Evolutionary conservation across 257 asterid species (phyloP).

Genomic region (Petrea volubilis): DNA sequence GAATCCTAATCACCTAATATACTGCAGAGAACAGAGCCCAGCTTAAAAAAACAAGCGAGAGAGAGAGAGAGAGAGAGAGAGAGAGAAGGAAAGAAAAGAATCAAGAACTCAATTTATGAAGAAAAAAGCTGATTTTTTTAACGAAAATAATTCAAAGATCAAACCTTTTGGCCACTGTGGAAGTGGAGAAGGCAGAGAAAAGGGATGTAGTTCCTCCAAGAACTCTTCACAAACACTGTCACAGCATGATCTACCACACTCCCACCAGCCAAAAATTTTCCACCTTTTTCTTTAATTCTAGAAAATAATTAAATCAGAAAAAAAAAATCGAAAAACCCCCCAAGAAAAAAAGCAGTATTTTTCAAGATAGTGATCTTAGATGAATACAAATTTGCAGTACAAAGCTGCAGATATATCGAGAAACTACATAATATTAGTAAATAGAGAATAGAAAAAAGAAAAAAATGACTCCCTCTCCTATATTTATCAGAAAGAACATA

Average conservation of each 20-base stretch:
- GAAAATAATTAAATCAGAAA: not conserved
- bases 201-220: slow-evolving; percentile 41
- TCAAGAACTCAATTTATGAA: too few species aligned
- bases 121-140: too few species aligned
- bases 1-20: not conserved
- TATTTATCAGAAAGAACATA: not conserved
- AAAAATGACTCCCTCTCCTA: not conserved
- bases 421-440: not conserved
- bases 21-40: slow-evolving; percentile 7
- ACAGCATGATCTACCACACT: slow-evolving; percentile 40
- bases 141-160: slow-evolving; percentile 3
- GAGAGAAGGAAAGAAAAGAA: not conserved
- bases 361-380: slow-evolving; percentile 15
- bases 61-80: too few species aligned
- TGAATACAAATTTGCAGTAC: slow-evolving; percentile 10
- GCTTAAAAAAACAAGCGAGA: too few species aligned
- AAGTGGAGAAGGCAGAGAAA: slow-evolving; percentile 68
- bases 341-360: not conserved
- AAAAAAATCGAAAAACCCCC: slow-evolving; percentile 23
- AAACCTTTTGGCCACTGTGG: slow-evolving; percentile 83
- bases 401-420: slow-evolving; percentile 9
- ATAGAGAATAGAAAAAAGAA: not conserved
- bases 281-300: slow-evolving; percentile 19
- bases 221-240: slow-evolving; percentile 30
- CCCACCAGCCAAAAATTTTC: slow-evolving; percentile 49